phyloP scores from a whole-genome alignment of 2,329 filamentous ascomycete genomes.

The Fusarium sp. region DNA sequence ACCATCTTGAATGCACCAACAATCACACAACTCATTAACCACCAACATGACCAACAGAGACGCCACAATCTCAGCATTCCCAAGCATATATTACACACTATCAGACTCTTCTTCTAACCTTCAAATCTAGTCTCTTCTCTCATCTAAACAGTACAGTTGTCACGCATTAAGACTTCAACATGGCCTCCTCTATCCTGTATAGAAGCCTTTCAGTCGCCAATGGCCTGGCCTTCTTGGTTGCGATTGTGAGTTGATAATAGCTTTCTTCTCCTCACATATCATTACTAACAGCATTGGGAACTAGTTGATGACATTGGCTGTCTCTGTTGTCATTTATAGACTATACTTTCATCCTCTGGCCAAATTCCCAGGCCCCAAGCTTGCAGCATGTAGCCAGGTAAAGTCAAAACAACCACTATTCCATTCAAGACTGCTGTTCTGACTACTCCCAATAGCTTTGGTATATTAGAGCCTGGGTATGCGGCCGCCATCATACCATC shows the following conservation, averaged over 20 bases:
- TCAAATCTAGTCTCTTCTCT: not conserved
- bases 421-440: rapidly evolving
- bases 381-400: conserved; percentile 36
- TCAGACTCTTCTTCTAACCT: too few species aligned
- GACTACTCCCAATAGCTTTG: not conserved
- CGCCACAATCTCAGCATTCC: not conserved
- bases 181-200: not conserved
- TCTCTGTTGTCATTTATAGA: conserved; percentile 11
- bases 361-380: conserved; percentile 35
- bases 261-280: rapidly evolving
- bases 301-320: not conserved
- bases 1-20: not conserved
- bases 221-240: not conserved
- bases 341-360: conserved; percentile 37
- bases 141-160: not conserved
- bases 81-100: not conserved
- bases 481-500: not conserved
- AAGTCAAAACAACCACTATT: not conserved
- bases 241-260: not conserved
- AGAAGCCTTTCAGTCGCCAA: not conserved
- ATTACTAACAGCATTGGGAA: not conserved
- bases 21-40: not conserved
- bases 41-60: not conserved
- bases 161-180: not conserved
- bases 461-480: not conserved